phyloP scores from a whole-genome alignment of 192 early-diverging fungal genomes.

The Mortierella claussenii region DNA sequence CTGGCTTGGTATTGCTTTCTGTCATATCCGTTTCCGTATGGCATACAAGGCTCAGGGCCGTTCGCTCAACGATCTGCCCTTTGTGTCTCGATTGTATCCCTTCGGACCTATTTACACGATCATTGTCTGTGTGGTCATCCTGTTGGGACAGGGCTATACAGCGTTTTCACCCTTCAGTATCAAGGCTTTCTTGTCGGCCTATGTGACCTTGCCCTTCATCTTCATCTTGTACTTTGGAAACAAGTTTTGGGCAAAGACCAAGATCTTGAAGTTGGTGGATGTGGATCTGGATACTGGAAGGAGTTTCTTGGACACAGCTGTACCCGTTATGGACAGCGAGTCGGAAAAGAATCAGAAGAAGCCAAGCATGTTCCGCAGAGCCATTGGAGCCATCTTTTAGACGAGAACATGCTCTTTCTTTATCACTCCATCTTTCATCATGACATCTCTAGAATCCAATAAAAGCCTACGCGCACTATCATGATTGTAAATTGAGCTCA shows the following conservation, averaged over 20 bases:
- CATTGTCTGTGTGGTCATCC: constrained; percentile 65
- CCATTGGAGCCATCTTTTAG: constrained; percentile 20
- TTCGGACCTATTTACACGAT: constrained; percentile 73
- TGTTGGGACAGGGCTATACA: constrained; percentile 69
- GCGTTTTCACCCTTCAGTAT: constrained; percentile 64
- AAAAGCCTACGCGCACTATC: too few species aligned
- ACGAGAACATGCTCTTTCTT: too few species aligned
- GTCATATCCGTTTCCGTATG: constrained; percentile 81
- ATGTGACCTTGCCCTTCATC: constrained; percentile 68
- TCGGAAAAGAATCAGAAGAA: constrained; percentile 23
- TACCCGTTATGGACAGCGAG: constrained; percentile 28
- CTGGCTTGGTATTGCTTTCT: constrained; percentile 83
- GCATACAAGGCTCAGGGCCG: constrained; percentile 77
- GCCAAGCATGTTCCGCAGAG: constrained; percentile 21
- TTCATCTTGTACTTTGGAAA: constrained; percentile 68
- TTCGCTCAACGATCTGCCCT: constrained; percentile 68
- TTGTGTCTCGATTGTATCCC: constrained; percentile 62
- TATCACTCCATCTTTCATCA: too few species aligned
- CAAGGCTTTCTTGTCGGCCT: constrained; percentile 66
- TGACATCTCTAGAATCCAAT: too few species aligned
- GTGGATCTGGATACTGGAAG: constrained; percentile 65
- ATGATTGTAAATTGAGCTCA: too few species aligned
- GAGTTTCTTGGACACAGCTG: constrained; percentile 29
- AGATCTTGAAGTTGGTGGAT: constrained; percentile 70
- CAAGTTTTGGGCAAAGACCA: constrained; percentile 67